Evolutionary conservation across 1,284 basidiomycete species (phyloP), one percentile per base, ranked within the genome.

Genomic region (Leccinum huronense): DNA sequence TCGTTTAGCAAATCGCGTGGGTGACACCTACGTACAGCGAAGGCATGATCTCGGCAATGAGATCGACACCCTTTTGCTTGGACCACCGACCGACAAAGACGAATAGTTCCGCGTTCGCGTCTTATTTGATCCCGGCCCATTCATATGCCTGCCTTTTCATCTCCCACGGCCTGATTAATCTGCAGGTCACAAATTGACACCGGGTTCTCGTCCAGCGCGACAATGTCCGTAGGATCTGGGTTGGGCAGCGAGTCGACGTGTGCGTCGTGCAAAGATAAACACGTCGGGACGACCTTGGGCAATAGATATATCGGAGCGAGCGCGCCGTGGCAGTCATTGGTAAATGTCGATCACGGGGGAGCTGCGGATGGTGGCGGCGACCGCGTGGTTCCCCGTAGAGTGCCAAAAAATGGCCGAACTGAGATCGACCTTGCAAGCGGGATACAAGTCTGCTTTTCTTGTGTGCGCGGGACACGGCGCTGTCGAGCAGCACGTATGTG

Each of bases 51-150:
- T 97, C 94, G 11, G 94, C 94, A 71, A 97, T 97, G 59, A 97
- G 80, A 80, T 97, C 94, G 34, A 97, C 94, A 76, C 94, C 94
- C 80, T 97, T 97, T 77, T 96, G 94, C 78, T 96, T 96, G 4
- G 94, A 97, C 94, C 94, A 97, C 70, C 94, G 90, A 76, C 94
- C 94, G 69, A 97, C 94, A 78, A 97, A 96, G 69, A 97, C 94
- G 74, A 96, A 96, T 55, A 97, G 77, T 76, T 95, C 94, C 5
- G 93, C 88, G 59, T 91, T 81, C 3, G 94, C 90, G 72, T 96
- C 93, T 75, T 96, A 94, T 75, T 88, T 90, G 76, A 97, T 88
- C 59, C 89, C 87, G 54, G 94, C 94, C 94, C 94, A 97, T 76
- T 95, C 93, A 71, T 97, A 94, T 23, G 94, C 93, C 74, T 94